These are phyloP conservation scores for Salix exigua DNA, from an alignment of 345 rosid species.

Conservation along the genomic window DNA sequence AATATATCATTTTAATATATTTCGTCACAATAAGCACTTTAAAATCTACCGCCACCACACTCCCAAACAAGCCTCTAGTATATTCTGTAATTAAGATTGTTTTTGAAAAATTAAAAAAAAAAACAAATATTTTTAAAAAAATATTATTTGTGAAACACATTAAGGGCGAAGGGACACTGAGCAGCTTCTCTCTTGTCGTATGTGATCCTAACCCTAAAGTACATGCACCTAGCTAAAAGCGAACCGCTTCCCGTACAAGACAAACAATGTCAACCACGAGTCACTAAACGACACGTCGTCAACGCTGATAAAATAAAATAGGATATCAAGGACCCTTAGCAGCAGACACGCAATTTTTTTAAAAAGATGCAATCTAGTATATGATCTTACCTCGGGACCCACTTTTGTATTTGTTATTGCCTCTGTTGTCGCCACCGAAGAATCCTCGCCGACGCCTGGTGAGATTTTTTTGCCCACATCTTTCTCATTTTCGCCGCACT, in stretches of 20 bases:
- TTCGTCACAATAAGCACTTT: too few species aligned
- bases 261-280: conserved; percentile 16
- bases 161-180: conserved; percentile 1
- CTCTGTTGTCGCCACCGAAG: conserved; percentile 28
- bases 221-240: not conserved
- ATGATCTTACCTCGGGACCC: conserved; percentile 54
- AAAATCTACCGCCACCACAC: too few species aligned
- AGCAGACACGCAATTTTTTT: conserved; percentile 36
- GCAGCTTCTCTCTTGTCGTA: conserved; percentile 21
- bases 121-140: too few species aligned
- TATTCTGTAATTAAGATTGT: too few species aligned
- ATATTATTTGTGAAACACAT: too few species aligned
- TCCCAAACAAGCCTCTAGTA: too few species aligned
- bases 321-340: conserved; percentile 26
- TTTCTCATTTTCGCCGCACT: conserved; percentile 16
- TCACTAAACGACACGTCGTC: conserved; percentile 23
- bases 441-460: conserved; percentile 56
- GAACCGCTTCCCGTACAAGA: not conserved
- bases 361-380: conserved; percentile 10
- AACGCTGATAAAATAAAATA: conserved; percentile 2
- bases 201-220: not conserved
- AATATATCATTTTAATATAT: too few species aligned
- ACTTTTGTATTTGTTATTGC: conserved; percentile 20
- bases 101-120: too few species aligned
- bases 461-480: conserved; percentile 17